Conservation (phyloP, 208 protist species). For the Crithidia brevicula region DNA sequence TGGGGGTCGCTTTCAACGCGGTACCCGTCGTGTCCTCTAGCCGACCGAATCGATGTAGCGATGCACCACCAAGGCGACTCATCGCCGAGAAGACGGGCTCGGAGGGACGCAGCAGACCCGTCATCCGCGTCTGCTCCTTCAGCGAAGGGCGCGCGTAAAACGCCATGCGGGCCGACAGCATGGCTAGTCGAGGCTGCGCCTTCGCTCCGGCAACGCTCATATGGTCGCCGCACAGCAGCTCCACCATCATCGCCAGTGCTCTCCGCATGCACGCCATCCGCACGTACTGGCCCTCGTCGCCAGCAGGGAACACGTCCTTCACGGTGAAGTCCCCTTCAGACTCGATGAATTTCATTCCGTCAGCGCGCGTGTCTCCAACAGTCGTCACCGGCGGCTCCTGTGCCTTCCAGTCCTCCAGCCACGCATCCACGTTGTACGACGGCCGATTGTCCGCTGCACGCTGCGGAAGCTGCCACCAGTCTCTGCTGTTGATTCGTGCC, state of each 20-base stretch:
- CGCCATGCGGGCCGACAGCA: conserved; percentile 15
- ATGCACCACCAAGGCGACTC: no score
- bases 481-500: neutral
- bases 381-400: neutral
- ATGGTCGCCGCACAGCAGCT: neutral
- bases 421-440: conserved; percentile 13
- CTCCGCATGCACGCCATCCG: conserved; percentile 2
- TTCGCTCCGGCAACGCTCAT: neutral
- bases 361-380: neutral
- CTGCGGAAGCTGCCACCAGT: conserved; percentile 1
- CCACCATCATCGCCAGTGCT: neutral
- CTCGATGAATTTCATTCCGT: conserved; percentile 3
- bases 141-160: conserved; percentile 4
- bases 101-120: conserved; percentile 21
- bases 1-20: no score
- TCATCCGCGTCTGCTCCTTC: conserved; percentile 17
- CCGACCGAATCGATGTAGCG: no score
- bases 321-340: neutral
- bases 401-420: neutral
- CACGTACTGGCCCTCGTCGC: neutral
- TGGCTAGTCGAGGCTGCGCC: conserved; percentile 6
- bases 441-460: neutral
- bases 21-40: no score
- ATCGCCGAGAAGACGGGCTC: no score
- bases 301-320: neutral